These are phyloP conservation scores for Candida labiduridarum DNA, from an alignment of 1,139 yeast genomes.

Conservation along the genomic window DNA sequence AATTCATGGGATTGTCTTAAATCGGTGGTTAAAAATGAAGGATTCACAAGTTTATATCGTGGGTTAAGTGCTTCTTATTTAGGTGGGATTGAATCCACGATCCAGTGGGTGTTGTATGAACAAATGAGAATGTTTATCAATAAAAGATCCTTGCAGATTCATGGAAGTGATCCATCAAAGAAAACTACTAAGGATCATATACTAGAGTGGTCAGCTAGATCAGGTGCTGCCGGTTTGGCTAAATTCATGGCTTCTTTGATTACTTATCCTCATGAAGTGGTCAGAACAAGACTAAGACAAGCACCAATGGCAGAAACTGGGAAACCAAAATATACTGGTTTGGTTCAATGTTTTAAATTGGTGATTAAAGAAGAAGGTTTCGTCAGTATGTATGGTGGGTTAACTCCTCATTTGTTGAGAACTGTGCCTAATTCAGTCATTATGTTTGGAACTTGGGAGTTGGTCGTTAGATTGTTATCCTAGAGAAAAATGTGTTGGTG, in stretches of 20 bases:
- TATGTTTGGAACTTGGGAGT: conserved; percentile 99
- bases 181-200: conserved; percentile 64
- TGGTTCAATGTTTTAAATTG: conserved; percentile 81
- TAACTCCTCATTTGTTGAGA: conserved; percentile 93
- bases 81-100: conserved; percentile 90
- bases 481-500: conserved; percentile 11
- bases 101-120: conserved; percentile 97
- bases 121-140: conserved; percentile 81
- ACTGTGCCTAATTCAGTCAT: conserved; percentile 98
- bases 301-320: conserved; percentile 81
- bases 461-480: conserved; percentile 73
- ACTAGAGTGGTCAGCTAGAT: conserved; percentile 91
- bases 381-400: conserved; percentile 93
- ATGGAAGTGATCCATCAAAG: conserved; percentile 42
- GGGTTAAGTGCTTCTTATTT: conserved; percentile 94
- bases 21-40: conserved; percentile 74
- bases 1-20: conserved; percentile 85
- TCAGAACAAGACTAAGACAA: conserved; percentile 92
- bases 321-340: conserved; percentile 83
- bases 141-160: conserved; percentile 53
- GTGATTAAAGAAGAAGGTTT: conserved; percentile 91
- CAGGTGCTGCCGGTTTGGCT: conserved; percentile 98
- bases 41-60: conserved; percentile 74
- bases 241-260: conserved; percentile 89
- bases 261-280: conserved; percentile 97